Conservation (phyloP, 2,329 filamentous ascomycete genomes). For the Diplodia sapinea region DNA sequence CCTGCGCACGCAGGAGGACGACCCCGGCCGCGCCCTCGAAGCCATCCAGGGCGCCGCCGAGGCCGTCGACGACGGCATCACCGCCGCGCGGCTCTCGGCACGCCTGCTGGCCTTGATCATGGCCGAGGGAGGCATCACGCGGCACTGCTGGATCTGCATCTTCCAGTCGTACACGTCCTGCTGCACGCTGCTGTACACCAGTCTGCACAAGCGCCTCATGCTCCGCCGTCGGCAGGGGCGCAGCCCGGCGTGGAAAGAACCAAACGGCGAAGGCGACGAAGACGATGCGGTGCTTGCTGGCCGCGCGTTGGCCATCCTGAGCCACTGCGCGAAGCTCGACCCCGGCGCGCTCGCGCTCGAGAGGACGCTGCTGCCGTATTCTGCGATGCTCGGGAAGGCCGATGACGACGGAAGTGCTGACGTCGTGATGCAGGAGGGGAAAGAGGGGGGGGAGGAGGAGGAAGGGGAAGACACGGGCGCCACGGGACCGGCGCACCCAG, state of each 20-base stretch:
- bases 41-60: too few relatives aligned
- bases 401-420: not conserved
- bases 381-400: not conserved
- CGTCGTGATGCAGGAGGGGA: not conserved
- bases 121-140: constrained; percentile 34
- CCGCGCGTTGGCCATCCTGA: not conserved
- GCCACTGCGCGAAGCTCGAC: not conserved
- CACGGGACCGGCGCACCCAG: too few relatives aligned
- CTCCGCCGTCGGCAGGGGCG: too few relatives aligned
- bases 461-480: too few relatives aligned
- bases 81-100: constrained; percentile 36
- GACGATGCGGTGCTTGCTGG: not conserved
- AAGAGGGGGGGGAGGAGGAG: not conserved
- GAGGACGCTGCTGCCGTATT: not conserved
- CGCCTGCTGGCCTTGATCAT: constrained; percentile 34
- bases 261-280: not conserved
- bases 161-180: not conserved
- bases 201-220: not conserved
- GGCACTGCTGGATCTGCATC: constrained; percentile 38
- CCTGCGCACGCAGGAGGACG: not conserved
- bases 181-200: not conserved
- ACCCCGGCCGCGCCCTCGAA: not conserved
- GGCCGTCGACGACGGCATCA: constrained; percentile 36
- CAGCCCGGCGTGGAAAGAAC: too few relatives aligned
- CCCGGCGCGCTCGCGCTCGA: not conserved